Conservation (phyloP, 805 yeast genomes). For the Wickerhamomyces canadensis region DNA sequence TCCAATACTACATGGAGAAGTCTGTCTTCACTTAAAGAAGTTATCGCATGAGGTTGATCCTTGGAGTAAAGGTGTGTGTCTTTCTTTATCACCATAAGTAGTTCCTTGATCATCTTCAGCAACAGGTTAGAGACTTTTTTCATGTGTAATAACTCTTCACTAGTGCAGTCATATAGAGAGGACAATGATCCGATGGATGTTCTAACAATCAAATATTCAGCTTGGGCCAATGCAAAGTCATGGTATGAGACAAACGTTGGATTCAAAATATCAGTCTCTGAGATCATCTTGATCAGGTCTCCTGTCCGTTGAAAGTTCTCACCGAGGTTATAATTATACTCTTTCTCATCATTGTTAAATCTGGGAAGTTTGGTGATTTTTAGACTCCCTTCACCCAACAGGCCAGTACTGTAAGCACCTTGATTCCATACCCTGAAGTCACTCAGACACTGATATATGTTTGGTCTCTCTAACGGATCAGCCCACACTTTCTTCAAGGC, state of each 20-base stretch:
- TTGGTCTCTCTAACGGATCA: slow-evolving; percentile 39
- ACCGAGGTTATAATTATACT: slow-evolving; percentile 20
- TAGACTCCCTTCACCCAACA: slow-evolving; percentile 54
- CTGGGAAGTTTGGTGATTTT: slow-evolving; percentile 45
- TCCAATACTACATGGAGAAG: slow-evolving; percentile 29
- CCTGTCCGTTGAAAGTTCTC: slow-evolving; percentile 20
- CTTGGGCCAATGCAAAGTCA: slow-evolving; percentile 44
- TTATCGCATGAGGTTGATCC: slow-evolving; percentile 22
- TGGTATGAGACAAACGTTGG: slow-evolving; percentile 27
- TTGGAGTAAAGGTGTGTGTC: slow-evolving; percentile 12
- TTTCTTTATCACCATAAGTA: slow-evolving; percentile 34
- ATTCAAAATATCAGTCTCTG: slow-evolving; percentile 24
- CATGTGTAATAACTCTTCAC: slow-evolving; percentile 53
- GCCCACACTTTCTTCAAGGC: slow-evolving; percentile 53
- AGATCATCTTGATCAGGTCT: slow-evolving; percentile 20
- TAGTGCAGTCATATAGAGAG: slow-evolving; percentile 55
- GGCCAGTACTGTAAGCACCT: slow-evolving; percentile 33
- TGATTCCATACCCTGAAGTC: slow-evolving; percentile 59
- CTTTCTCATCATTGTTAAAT: slow-evolving; percentile 5
- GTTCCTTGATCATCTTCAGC: slow-evolving; percentile 43
- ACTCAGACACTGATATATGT: slow-evolving; percentile 40
- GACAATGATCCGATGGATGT: slow-evolving; percentile 68
- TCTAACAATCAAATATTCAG: slow-evolving; percentile 61
- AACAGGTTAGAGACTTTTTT: slow-evolving; percentile 31
- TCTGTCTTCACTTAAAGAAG: slow-evolving; percentile 27